Conservation (phyloP, 345 rosid genomes). For the Pelargonium nanum region DNA sequence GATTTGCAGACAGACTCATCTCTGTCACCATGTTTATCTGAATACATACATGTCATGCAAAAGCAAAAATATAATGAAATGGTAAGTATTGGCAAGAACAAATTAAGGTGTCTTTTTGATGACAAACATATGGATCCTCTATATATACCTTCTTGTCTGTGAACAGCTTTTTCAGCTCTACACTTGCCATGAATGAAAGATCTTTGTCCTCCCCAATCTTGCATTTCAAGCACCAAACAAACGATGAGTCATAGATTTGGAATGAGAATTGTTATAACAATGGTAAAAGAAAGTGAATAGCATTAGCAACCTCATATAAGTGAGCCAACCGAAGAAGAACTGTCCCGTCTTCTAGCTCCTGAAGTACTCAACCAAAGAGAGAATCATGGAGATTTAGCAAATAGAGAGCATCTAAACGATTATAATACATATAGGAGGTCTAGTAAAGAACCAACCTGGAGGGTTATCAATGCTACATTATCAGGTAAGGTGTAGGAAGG, state of each 20-base stretch:
- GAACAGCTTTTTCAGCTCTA: constrained; percentile 59
- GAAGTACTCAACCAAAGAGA: constrained; percentile 5
- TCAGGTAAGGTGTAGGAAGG: constrained; percentile 69
- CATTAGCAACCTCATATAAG: constrained; percentile 55
- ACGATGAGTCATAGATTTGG: not conserved
- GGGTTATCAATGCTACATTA: constrained; percentile 71
- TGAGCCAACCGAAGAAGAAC: constrained; percentile 84
- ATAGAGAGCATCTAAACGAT: no score
- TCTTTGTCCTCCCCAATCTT: constrained; percentile 78
- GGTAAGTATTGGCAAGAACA: no score
- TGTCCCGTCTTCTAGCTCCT: constrained; percentile 75
- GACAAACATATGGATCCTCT: no score
- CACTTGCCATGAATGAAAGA: constrained; percentile 50
- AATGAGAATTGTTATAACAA: no score
- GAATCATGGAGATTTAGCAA: no score
- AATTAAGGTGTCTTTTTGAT: no score
- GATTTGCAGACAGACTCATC: constrained; percentile 45
- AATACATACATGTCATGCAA: not conserved
- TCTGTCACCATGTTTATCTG: constrained; percentile 35
- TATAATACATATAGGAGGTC: not conserved
- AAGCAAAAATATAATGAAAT: not conserved
- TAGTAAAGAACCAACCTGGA: constrained; percentile 38
- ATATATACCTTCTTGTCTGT: constrained; percentile 48
- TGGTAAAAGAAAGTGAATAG: not conserved
- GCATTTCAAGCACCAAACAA: constrained; percentile 7